A percentile compares a stretch with the other conserved stretches of the same genome.
Evolutionary conservation across 73 alveolate species (phyloP).

Genomic region (Paramecium biaurelia): DNA sequence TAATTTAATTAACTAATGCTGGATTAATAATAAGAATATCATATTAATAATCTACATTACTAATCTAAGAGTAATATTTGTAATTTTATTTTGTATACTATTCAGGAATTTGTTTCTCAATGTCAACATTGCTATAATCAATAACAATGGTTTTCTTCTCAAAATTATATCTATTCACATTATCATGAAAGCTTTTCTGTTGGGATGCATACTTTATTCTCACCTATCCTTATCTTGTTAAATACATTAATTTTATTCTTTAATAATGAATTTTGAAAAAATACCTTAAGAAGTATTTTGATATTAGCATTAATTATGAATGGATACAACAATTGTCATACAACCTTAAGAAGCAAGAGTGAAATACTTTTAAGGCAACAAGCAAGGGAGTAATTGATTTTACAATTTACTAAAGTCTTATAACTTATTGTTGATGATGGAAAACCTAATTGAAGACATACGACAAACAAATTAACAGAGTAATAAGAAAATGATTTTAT

Average conservation of each 20-base stretch:
- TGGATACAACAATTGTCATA: neutral
- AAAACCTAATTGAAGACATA: constrained; percentile 78
- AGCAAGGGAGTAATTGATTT: constrained; percentile 68
- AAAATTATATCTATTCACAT: neutral
- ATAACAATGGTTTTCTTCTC: neutral
- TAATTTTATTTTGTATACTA: neutral
- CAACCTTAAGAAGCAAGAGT: neutral
- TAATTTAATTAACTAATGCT: neutral
- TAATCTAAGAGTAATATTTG: neutral
- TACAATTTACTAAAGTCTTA: constrained; percentile 65
- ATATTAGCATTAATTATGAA: constrained; percentile 25
- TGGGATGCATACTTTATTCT: neutral
- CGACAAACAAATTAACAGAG: no score
- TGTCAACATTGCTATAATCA: neutral
- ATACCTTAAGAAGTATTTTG: constrained; percentile 45
- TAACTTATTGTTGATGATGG: constrained; percentile 79
- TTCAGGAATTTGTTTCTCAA: neutral
- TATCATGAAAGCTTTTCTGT: neutral
- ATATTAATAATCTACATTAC: neutral
- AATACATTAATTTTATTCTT: neutral
- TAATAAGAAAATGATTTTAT: neutral
- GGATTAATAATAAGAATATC: neutral
- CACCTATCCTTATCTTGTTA: neutral
- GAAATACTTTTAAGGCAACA: constrained; percentile 46
- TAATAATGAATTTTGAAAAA: neutral